Evolutionary conservation across 2,329 filamentous ascomycete genomes (phyloP).

Genomic region (Leptodontidium sp.): DNA sequence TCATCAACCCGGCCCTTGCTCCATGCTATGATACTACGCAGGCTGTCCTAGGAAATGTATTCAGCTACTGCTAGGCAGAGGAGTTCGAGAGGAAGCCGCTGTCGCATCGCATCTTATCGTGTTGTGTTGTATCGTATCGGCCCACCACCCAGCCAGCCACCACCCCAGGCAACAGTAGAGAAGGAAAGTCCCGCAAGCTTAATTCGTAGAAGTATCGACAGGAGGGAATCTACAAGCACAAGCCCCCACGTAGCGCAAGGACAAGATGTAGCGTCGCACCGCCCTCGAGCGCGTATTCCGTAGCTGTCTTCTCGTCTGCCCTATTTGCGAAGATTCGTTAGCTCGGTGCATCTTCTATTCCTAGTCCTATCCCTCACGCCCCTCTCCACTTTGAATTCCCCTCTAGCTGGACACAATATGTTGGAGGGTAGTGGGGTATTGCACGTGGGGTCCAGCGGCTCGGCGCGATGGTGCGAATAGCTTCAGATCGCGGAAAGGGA

Average conservation of each 20-base stretch:
- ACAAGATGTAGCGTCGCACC: constrained; percentile 96
- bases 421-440: constrained; percentile 25
- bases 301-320: constrained; percentile 93
- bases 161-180: no score
- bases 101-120: neutral
- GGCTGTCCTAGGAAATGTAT: neutral
- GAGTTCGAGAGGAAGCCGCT: no score
- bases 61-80: no score
- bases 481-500: neutral
- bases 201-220: neutral
- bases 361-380: neutral
- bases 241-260: constrained; percentile 87
- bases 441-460: neutral
- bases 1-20: no score
- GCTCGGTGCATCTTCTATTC: constrained; percentile 9
- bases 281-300: constrained; percentile 88
- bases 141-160: no score
- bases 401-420: neutral
- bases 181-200: neutral
- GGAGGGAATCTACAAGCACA: constrained; percentile 7
- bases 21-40: neutral
- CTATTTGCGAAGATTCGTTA: constrained; percentile 54
- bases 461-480: neutral
- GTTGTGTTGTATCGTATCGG: neutral
- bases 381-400: neutral